phyloP scores from a whole-genome alignment of 352 stramenopile genomes.

The Pythium biforme region DNA sequence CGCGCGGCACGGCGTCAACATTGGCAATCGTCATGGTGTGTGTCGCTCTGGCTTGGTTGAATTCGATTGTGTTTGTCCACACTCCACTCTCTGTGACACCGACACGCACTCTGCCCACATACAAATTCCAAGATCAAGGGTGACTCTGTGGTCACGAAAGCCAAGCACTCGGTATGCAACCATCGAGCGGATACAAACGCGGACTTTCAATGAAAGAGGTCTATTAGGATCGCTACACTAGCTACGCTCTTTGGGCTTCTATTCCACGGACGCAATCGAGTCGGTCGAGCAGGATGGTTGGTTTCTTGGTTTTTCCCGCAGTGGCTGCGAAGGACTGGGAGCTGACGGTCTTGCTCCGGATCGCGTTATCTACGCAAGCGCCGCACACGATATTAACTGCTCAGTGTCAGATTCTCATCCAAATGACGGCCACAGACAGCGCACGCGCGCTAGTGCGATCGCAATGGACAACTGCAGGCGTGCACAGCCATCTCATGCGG shows the following conservation, averaged over 20 bases:
- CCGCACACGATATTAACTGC: slow-evolving; percentile 69
- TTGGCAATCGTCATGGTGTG: slow-evolving; percentile 6
- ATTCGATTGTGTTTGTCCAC: slow-evolving; percentile 20
- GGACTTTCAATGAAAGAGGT: slow-evolving; percentile 7
- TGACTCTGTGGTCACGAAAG: not conserved
- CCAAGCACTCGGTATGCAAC: too few species aligned
- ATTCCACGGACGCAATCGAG: not conserved
- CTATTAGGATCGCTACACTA: slow-evolving; percentile 23
- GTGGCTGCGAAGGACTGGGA: not conserved
- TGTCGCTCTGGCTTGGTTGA: not conserved
- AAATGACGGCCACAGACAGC: not conserved
- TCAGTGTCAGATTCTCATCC: slow-evolving; percentile 66
- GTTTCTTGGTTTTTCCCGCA: not conserved
- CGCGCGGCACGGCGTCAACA: slow-evolving; percentile 38
- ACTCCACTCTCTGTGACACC: slow-evolving; percentile 25
- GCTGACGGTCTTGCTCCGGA: slow-evolving; percentile 13
- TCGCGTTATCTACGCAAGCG: slow-evolving; percentile 61
- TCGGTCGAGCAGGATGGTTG: not conserved
- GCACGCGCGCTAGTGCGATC: too few species aligned
- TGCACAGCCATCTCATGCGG: too few species aligned
- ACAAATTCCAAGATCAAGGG: slow-evolving; percentile 49
- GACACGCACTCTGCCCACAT: slow-evolving; percentile 30
- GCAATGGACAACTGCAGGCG: too few species aligned
- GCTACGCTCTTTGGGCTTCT: not conserved
- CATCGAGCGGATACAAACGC: too few species aligned